Conservation (phyloP, 306 rosid species). For the Myrica gale region DNA sequence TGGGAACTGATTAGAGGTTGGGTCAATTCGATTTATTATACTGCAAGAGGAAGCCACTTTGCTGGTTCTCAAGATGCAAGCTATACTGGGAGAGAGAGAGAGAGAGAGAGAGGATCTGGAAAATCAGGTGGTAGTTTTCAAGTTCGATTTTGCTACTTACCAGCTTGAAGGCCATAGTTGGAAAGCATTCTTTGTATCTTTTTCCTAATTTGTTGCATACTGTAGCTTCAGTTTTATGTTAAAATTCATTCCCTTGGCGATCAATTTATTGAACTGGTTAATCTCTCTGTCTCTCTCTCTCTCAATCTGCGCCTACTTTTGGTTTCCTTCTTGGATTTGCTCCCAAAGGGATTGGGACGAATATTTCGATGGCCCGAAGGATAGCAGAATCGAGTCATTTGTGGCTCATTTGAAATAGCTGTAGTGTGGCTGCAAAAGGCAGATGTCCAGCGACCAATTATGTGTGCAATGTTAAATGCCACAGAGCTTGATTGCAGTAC, state of each 20-base stretch:
- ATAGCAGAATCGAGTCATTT: neutral
- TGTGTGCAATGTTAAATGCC: neutral
- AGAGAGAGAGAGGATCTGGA: neutral
- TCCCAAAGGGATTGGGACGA: neutral
- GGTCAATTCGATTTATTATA: slow-evolving; percentile 8
- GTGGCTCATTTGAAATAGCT: neutral
- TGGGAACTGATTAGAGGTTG: neutral
- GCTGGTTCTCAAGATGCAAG: neutral
- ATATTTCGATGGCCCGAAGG: neutral
- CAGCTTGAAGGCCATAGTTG: neutral
- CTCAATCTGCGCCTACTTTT: neutral
- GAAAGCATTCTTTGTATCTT: slow-evolving; percentile 12
- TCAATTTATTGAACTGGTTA: neutral
- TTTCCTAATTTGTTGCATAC: slow-evolving; percentile 8
- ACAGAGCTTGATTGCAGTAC: neutral
- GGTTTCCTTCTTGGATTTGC: neutral
- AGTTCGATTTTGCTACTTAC: neutral
- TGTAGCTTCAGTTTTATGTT: neutral
- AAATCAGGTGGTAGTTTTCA: neutral
- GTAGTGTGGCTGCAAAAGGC: neutral
- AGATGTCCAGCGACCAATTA: neutral
- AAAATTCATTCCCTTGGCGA: neutral
- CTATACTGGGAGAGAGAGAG: neutral
- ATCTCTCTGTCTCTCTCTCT: neutral
- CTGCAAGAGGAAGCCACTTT: neutral